phyloP scores from a whole-genome alignment of 2,329 filamentous ascomycete species.

The Epicoccum sorghinum region DNA sequence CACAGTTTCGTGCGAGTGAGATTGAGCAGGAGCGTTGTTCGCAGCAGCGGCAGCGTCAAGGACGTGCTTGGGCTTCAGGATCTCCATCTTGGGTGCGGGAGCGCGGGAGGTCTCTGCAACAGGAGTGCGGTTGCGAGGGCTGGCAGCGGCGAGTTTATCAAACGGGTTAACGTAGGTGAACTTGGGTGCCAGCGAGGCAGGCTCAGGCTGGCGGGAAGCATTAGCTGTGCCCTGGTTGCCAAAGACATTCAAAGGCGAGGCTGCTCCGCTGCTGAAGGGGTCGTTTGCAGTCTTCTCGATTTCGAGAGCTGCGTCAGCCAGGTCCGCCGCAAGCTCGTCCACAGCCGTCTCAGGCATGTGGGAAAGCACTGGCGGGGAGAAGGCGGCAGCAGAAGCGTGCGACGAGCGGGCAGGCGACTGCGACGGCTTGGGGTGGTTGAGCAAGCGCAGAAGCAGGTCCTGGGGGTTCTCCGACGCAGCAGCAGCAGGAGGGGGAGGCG shows the following conservation, averaged over 20 bases:
- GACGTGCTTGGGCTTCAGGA: conserved; percentile 52
- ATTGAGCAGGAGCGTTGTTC: conserved; percentile 25
- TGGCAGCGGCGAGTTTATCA: conserved; percentile 70
- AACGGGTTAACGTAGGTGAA: conserved; percentile 78
- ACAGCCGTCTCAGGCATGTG: conserved; percentile 51
- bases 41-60: conserved; percentile 39
- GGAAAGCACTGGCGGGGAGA: conserved; percentile 36
- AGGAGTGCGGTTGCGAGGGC: conserved; percentile 60
- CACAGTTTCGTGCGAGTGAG: conserved; percentile 64
- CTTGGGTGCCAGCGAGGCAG: conserved; percentile 49
- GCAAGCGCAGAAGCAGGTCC: conserved; percentile 81
- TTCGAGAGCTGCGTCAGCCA: conserved; percentile 53
- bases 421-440: conserved; percentile 72
- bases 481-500: conserved; percentile 35
- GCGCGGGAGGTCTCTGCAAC: conserved; percentile 29
- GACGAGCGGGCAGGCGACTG: conserved; percentile 38
- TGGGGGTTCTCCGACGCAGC: conserved; percentile 69
- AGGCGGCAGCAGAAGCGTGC: conserved; percentile 33
- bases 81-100: conserved; percentile 49
- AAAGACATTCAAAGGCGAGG: conserved; percentile 42
- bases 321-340: conserved; percentile 52
- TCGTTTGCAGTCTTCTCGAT: conserved; percentile 44
- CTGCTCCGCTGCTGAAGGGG: conserved; percentile 25
- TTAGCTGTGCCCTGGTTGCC: conserved; percentile 50
- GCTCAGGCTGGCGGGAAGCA: conserved; percentile 43